These are phyloP conservation scores for Mycena sanguinolenta DNA, from an alignment of 768 basidiomycete species.

Conservation along the genomic window DNA sequence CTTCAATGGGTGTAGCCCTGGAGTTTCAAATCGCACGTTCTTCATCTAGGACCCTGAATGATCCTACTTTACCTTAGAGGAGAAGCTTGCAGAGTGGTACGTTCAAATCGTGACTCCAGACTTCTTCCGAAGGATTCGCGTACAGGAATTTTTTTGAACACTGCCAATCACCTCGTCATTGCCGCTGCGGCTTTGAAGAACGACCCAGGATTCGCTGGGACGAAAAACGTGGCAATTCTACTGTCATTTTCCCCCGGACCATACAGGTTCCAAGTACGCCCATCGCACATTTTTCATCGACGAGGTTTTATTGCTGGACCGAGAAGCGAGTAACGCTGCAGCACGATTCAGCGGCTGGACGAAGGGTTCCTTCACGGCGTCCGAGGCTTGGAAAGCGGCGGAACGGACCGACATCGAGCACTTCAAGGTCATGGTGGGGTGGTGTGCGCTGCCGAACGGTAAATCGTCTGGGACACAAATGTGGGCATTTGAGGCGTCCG, in stretches of 20 bases:
- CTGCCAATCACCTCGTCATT: constrained; percentile 11
- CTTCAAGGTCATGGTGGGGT: constrained; percentile 19
- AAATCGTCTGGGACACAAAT: not conserved
- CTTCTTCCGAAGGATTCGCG: too few species aligned
- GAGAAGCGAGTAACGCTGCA: not conserved
- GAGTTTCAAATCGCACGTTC: too few species aligned
- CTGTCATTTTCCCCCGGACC: not conserved
- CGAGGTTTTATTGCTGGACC: not conserved
- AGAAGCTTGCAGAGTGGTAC: constrained; percentile 6
- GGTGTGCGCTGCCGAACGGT: not conserved
- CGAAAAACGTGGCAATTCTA: constrained; percentile 9
- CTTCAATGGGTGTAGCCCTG: not conserved
- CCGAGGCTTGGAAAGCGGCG: not conserved
- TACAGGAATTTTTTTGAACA: constrained; percentile 24
- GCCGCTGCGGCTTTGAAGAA: constrained; percentile 11
- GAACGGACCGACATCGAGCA: not conserved
- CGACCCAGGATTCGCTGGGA: constrained; percentile 3
- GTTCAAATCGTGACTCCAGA: too few species aligned
- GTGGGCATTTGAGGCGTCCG: not conserved
- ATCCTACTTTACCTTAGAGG: constrained; percentile 12
- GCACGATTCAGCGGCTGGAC: not conserved
- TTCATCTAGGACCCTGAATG: constrained; percentile 17
- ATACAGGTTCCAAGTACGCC: constrained; percentile 22
- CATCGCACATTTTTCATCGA: too few species aligned
- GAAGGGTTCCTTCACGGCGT: not conserved